Conservation (phyloP, 2,329 filamentous ascomycete species). For the Sclerotinia minor region DNA sequence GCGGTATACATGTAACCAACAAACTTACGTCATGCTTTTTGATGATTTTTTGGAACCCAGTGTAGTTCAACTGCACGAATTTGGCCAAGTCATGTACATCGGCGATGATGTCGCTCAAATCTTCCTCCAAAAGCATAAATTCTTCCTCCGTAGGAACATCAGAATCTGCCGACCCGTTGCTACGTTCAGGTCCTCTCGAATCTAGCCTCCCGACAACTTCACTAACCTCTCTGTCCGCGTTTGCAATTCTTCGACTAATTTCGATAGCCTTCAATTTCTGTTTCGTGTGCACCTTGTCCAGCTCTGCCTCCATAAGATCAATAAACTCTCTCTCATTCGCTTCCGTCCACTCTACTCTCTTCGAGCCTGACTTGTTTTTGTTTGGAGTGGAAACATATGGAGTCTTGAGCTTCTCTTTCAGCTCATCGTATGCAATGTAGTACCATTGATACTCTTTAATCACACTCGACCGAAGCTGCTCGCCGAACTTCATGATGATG, state of each 20-base stretch:
- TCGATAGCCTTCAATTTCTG: constrained; percentile 97
- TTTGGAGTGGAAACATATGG: constrained; percentile 57
- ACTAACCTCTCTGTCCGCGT: constrained; percentile 84
- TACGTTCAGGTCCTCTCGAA: constrained; percentile 53
- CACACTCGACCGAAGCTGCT: constrained; percentile 91
- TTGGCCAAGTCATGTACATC: constrained; percentile 98
- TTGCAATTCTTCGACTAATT: constrained; percentile 85
- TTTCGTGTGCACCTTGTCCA: constrained; percentile 97
- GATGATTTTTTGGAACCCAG: constrained; percentile 99
- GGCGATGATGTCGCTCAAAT: constrained; percentile 95
- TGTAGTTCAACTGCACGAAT: constrained; percentile 98
- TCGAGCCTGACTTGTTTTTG: constrained; percentile 49
- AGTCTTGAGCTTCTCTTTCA: constrained; percentile 83
- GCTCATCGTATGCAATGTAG: constrained; percentile 95
- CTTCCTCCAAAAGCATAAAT: constrained; percentile 89
- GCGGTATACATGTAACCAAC: background rate
- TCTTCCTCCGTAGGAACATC: constrained; percentile 79
- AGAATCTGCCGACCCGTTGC: constrained; percentile 37
- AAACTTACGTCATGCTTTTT: constrained; percentile 92
- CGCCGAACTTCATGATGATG: constrained; percentile 81
- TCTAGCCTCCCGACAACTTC: constrained; percentile 79
- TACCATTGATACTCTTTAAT: constrained; percentile 98
- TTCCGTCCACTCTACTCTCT: constrained; percentile 75
- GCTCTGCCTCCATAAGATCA: constrained; percentile 79
- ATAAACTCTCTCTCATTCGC: constrained; percentile 91